Evolutionary conservation across 768 basidiomycete genomes (phyloP).

Genomic region (Serpula lacrymans): DNA sequence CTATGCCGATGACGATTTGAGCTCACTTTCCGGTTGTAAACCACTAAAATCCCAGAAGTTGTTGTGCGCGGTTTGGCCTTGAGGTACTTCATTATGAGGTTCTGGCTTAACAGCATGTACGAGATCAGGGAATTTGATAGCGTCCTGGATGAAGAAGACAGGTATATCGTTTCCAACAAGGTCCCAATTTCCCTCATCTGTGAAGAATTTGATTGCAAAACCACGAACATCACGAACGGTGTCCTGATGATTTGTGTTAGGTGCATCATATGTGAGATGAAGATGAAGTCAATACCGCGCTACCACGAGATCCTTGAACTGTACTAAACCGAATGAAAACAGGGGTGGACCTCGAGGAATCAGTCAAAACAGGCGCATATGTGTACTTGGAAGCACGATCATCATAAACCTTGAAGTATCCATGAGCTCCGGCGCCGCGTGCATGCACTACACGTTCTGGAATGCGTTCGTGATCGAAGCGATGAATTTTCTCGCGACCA

Average conservation of each 20-base stretch:
- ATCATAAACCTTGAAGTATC: constrained; percentile 75
- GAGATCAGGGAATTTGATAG: constrained; percentile 83
- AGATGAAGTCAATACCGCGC: constrained; percentile 51
- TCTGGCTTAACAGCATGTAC: constrained; percentile 86
- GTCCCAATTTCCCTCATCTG: constrained; percentile 84
- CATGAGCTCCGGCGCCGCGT: constrained; percentile 77
- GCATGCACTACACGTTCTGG: constrained; percentile 80
- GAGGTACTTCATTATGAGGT: constrained; percentile 77
- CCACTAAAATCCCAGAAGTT: constrained; percentile 87
- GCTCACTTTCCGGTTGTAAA: constrained; percentile 60
- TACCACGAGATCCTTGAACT: constrained; percentile 78
- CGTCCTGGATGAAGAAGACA: constrained; percentile 79
- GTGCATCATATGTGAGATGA: neutral
- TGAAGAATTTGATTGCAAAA: constrained; percentile 83
- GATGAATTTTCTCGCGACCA: constrained; percentile 69
- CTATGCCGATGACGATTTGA: neutral
- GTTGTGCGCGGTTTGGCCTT: constrained; percentile 70
- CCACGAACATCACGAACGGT: constrained; percentile 85
- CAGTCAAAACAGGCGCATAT: constrained; percentile 66
- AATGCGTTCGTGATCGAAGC: constrained; percentile 87
- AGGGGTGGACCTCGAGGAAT: constrained; percentile 68
- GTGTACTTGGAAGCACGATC: constrained; percentile 69
- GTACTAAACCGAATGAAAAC: constrained; percentile 85
- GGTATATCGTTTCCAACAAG: constrained; percentile 84
- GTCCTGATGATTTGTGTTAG: constrained; percentile 35